Evolutionary conservation across 2,329 filamentous ascomycete genomes (phyloP).

Genomic region (Phoma sp.): DNA sequence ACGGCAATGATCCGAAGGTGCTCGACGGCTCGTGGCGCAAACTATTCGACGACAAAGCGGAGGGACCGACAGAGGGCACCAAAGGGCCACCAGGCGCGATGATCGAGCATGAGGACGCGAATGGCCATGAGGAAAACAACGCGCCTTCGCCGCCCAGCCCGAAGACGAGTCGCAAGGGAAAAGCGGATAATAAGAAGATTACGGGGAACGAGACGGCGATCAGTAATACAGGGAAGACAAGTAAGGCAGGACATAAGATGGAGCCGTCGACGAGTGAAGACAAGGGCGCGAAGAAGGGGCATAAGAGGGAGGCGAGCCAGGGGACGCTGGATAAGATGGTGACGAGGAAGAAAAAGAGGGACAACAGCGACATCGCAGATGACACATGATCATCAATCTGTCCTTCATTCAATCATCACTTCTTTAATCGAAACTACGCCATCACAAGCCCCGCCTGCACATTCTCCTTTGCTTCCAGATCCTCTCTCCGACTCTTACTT

Average conservation of each 20-base stretch:
- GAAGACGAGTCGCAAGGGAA: conserved; percentile 23
- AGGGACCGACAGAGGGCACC: conserved; percentile 52
- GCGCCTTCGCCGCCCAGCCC: conserved; percentile 13
- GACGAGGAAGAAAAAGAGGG: conserved; percentile 40
- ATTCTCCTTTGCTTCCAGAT: conserved; percentile 30
- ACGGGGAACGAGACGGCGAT: conserved; percentile 57
- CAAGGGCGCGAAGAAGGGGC: conserved; percentile 54
- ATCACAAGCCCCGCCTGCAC: conserved; percentile 8
- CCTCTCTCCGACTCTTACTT: conserved; percentile 56
- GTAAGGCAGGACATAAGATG: conserved; percentile 60
- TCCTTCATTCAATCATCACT: no score
- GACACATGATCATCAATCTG: conserved; percentile 7
- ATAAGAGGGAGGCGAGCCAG: conserved; percentile 63
- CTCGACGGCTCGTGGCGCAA: conserved; percentile 65
- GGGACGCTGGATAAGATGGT: conserved; percentile 47
- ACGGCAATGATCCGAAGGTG: conserved; percentile 68
- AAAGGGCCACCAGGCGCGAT: conserved; percentile 50
- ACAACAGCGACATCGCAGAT: conserved; percentile 23
- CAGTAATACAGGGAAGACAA: conserved; percentile 16
- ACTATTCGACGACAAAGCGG: conserved; percentile 55
- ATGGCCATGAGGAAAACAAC: conserved; percentile 22
- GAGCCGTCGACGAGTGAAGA: neutral
- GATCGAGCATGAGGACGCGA: conserved; percentile 33
- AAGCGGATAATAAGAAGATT: conserved; percentile 67
- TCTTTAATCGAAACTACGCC: neutral